Percentiles rank a stretch among this genome's conserved stretches.
Conservation (phyloP, 257 asterid species). For the Mitragyna speciosa region DNA sequence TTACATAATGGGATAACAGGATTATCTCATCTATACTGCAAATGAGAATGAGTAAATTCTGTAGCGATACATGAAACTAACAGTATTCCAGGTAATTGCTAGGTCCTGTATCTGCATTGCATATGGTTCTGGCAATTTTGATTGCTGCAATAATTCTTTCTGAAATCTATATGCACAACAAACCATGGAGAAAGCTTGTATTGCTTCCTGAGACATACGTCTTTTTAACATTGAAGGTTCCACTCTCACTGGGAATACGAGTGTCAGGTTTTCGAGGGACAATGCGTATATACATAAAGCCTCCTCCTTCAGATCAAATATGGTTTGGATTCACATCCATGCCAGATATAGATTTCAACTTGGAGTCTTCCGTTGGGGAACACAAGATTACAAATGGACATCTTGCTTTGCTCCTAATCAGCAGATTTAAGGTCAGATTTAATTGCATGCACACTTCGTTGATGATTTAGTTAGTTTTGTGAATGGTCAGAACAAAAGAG, state of each 20-base stretch:
- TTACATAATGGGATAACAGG: too few relatives aligned
- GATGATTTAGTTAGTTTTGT: background rate
- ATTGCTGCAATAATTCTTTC: background rate
- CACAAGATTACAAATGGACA: constrained; percentile 78
- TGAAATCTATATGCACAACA: background rate
- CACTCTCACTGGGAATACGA: constrained; percentile 70
- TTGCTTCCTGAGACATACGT: background rate
- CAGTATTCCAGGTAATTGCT: background rate
- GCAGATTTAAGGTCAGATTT: constrained; percentile 74
- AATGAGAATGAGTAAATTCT: background rate
- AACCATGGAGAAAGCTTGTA: background rate
- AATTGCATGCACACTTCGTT: background rate
- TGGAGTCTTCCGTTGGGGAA: constrained; percentile 83
- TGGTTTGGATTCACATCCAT: constrained; percentile 88
- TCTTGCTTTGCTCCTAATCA: constrained; percentile 66
- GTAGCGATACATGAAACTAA: background rate
- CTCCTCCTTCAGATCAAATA: constrained; percentile 96
- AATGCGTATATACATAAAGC: constrained; percentile 63
- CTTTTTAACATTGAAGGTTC: constrained; percentile 61
- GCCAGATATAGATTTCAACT: constrained; percentile 84
- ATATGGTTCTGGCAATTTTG: background rate
- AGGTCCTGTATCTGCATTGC: background rate
- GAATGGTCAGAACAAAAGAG: background rate
- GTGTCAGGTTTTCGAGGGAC: constrained; percentile 86
- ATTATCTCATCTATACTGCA: too few relatives aligned